Evolutionary conservation across 163 green algal species (phyloP).

Genomic region (Volvox carteri): DNA sequence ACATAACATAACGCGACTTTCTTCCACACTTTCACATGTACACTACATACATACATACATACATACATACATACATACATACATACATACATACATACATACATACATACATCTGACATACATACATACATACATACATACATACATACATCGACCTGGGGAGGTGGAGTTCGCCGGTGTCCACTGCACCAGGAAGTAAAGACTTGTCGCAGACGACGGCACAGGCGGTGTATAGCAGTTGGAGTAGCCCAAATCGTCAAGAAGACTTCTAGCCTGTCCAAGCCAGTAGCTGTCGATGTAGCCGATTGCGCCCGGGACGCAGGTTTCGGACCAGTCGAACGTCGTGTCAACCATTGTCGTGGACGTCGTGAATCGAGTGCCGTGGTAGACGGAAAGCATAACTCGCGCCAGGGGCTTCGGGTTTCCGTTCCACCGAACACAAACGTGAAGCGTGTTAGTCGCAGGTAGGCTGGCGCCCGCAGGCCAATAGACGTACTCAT

Average conservation of each 20-base stretch:
- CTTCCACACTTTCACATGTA: too few relatives aligned
- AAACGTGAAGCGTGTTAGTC: background rate
- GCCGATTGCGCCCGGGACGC: background rate
- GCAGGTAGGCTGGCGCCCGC: background rate
- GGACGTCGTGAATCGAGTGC: background rate
- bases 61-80: too few relatives aligned
- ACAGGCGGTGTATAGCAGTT: background rate
- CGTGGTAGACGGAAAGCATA: background rate
- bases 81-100: too few relatives aligned
- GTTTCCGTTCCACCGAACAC: background rate
- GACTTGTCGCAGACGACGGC: background rate
- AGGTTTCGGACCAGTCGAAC: background rate
- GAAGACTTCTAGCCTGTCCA: background rate
- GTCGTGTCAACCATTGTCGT: conserved; percentile 18
- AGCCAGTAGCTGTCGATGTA: conserved; percentile 27
- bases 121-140: too few relatives aligned
- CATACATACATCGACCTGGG: too few relatives aligned
- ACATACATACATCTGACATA: too few relatives aligned
- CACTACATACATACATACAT: too few relatives aligned
- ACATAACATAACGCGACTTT: too few relatives aligned
- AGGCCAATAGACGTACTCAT: background rate
- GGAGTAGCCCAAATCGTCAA: background rate
- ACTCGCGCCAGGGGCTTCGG: background rate
- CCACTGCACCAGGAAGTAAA: conserved; percentile 2
- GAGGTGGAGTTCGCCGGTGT: background rate